Base-by-base conservation (phyloP, 148 eudicot genomes). In the Hydrangea macrophylla region DNA sequence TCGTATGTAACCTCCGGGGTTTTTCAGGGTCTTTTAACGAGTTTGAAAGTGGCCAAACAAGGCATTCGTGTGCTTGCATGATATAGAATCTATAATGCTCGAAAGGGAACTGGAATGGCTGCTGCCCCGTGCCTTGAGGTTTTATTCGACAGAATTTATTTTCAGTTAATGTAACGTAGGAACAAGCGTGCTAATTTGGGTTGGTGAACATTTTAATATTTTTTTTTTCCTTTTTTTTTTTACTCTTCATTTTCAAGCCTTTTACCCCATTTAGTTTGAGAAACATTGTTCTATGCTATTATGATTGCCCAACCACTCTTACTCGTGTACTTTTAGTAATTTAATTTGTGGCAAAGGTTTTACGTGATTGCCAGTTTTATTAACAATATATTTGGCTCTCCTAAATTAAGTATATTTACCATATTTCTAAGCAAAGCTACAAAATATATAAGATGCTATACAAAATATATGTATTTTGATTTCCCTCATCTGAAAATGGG, bases 101-200 rank as follows among this genome's bases (percentile, higher is more conserved):
- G 1, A 10, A 50, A 42, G 57, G 20, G 66, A 50, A 64, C 37
- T 55, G 45, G 62, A 62, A 3, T 62, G 78, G 82, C 82, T 75
- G 75, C 79, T 78, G 76, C 84, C 87, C 84, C 76, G 80, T 79
- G 71, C 82, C 83, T 72, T 72, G 87, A 71, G 81, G 75, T 61
- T 78, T 83, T 81, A 78, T 70, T 77, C 71, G 77, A 58, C 58
- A 17, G 27, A 56, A 48, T 48, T 76, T 73, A 56, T 74, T 65
- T 20, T 66, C 74, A 58, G 86, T 78, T 75, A 71, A 72, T 80
- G 79, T 89, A 87, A 79, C 78, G 70, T 80, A 86, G 91, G 86
- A 72, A 83, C 53, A 51, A 54, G 78, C 31, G 81, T 75, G 87
- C 87, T 88, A 81, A 83, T 70, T 68, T 73, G 71, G 75, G 53